A percentile compares a stretch with the other conserved stretches of the same genome.
Evolutionary conservation across 306 rosid genomes (phyloP).

Genomic region (Pachyrhizus erosus): DNA sequence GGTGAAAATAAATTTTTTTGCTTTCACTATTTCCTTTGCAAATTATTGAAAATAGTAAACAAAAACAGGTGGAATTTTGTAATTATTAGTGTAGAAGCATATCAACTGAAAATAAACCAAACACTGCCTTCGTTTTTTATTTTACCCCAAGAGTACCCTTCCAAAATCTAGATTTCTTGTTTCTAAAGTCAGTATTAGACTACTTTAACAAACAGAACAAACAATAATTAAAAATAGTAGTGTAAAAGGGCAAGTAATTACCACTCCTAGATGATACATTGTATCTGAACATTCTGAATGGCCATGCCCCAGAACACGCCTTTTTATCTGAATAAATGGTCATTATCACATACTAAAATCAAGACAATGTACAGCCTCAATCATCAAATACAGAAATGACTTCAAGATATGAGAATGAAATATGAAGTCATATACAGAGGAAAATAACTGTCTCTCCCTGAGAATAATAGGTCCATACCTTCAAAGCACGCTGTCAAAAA

Average conservation of each 20-base stretch:
- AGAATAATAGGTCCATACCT: conserved; percentile 61
- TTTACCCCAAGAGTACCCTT: not conserved
- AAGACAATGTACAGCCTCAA: conserved; percentile 27
- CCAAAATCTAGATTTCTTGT: conserved; percentile 4
- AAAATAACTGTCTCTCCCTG: conserved; percentile 15
- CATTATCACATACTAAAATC: conserved; percentile 28
- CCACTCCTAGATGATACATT: conserved; percentile 91
- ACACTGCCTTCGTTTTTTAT: not conserved
- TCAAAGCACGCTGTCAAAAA: conserved; percentile 77
- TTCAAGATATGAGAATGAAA: conserved; percentile 21
- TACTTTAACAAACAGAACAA: conserved; percentile 16
- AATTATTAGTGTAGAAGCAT: not conserved
- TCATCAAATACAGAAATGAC: conserved; percentile 5
- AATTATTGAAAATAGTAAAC: not conserved
- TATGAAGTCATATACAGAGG: conserved; percentile 19
- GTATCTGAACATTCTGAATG: conserved; percentile 88
- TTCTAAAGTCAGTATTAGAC: conserved; percentile 27
- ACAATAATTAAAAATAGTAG: not conserved
- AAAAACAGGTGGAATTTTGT: not conserved
- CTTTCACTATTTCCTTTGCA: not conserved
- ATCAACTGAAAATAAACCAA: conserved; percentile 10
- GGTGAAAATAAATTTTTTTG: conserved; percentile 7
- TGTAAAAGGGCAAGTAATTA: conserved; percentile 48
- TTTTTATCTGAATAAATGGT: conserved; percentile 68
- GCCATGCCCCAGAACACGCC: conserved; percentile 74